A percentile compares a stretch with the other conserved stretches of the same genome.
Conservation (phyloP, 257 asterid species). For the Solanum raphanifolium region DNA sequence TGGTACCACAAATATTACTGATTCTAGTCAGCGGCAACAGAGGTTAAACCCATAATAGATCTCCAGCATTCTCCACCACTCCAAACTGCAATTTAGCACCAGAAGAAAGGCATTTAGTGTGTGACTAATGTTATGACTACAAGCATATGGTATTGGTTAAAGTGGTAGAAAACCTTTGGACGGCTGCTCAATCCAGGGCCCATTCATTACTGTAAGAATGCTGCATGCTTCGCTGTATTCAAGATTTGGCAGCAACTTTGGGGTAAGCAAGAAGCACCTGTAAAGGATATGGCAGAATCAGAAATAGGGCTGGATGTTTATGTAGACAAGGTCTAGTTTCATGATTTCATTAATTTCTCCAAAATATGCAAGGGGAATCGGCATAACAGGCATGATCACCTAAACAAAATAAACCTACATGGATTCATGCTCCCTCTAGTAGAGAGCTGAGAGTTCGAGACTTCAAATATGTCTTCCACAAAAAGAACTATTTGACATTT, state of each 20-base stretch:
- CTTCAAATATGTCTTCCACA: neutral
- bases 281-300: neutral
- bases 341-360: neutral
- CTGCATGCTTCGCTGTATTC: slow-evolving; percentile 78
- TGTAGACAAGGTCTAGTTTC: neutral
- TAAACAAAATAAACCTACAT: neutral
- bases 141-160: neutral
- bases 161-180: slow-evolving; percentile 54
- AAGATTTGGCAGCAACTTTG: slow-evolving; percentile 72
- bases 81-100: slow-evolving; percentile 52
- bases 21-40: slow-evolving; percentile 6
- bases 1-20: neutral
- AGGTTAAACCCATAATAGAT: slow-evolving; percentile 18
- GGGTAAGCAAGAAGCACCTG: slow-evolving; percentile 95
- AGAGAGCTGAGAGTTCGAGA: neutral
- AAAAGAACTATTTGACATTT: neutral
- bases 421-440: neutral
- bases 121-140: neutral
- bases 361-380: neutral
- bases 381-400: neutral
- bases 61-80: slow-evolving; percentile 68
- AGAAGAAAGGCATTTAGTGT: neutral
- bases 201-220: slow-evolving; percentile 74
- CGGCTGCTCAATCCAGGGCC: slow-evolving; percentile 89
- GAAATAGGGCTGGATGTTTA: neutral